These are phyloP conservation scores for Lactarius sanguifluus DNA, from an alignment of 768 basidiomycete genomes.

Conservation along the genomic window DNA sequence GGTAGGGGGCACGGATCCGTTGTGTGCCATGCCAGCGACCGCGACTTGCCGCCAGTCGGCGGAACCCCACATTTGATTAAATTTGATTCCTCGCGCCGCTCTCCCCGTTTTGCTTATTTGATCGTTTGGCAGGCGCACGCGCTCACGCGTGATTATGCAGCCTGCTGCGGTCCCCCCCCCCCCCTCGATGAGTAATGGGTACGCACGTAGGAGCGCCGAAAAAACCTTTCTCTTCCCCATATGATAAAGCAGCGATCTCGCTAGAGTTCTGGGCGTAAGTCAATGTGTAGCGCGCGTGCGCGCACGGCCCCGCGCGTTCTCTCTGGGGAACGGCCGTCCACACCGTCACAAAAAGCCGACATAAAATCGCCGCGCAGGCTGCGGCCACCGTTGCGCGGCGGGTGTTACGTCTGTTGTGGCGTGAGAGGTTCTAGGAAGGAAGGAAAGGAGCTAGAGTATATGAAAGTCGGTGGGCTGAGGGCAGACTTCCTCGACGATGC, in stretches of 20 bases:
- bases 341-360: background rate
- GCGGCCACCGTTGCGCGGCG: background rate
- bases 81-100: background rate
- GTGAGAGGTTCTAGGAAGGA: conserved; percentile 25
- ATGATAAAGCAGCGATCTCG: background rate
- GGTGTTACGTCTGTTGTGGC: conserved; percentile 26
- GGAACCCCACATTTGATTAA: background rate
- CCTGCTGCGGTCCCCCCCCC: too few relatives aligned
- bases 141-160: background rate
- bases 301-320: background rate
- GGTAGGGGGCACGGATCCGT: background rate
- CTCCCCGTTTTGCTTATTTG: background rate
- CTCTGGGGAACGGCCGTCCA: too few relatives aligned
- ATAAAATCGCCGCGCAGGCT: conserved; percentile 1
- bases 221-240: background rate
- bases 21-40: background rate
- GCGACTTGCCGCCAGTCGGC: background rate
- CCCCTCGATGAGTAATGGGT: background rate
- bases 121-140: background rate
- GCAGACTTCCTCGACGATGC: conserved; percentile 2
- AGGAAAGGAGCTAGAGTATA: background rate
- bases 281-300: background rate
- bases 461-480: conserved; percentile 1
- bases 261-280: background rate
- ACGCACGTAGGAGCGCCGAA: background rate